Evolutionary conservation across 2,329 filamentous ascomycete species (phyloP), one percentile per base, ranked within the genome.

Genomic region (Biscogniauxia sp.): DNA sequence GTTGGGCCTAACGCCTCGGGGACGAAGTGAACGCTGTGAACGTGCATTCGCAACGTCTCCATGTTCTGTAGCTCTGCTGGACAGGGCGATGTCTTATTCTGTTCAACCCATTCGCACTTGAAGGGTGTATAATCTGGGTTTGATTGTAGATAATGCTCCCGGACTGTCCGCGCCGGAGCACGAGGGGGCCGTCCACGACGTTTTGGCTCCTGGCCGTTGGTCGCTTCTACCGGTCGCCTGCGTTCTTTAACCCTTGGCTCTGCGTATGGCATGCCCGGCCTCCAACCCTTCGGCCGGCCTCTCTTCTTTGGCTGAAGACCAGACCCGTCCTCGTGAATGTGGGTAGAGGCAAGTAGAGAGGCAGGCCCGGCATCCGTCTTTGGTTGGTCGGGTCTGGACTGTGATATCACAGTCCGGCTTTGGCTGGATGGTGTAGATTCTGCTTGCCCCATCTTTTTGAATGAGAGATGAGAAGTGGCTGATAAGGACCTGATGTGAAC

Each of bases 41-140:
- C 73, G 64, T 89, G 86, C 58, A 74, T 76, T 23, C 81, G 77
- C 50, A 89, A 71, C 9, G 85, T 88, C 13, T 83, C 82, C 59
- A 87, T 72, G 67, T 89, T 89, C 55, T 88, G 84, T 53, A 89
- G 75, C 72, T 88, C 83, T 3, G 86, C 86, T 28, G 77, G 79
- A 68, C 86, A 89, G 0, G 61, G 51, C 19, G 76, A 20, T 26
- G 37, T 57, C 20, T 61, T 57, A 11, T 55, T 20, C 8, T 61
- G 11, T 8, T 50, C 76, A 20, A 74, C 64, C 86, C 86, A 89
- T 70, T 88, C 84, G 71, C 86, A 89, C 9, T 79, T 61, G 67
- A 85, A 89, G 1, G 77, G 71, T n/a, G 79, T 59, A 66, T 82
- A 87, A 4, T 72, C 73, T 5, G 82, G 78, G 20, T 77, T 69